phyloP scores from a whole-genome alignment of 2,329 filamentous ascomycete genomes.

The Neopestalotiopsis sp. region DNA sequence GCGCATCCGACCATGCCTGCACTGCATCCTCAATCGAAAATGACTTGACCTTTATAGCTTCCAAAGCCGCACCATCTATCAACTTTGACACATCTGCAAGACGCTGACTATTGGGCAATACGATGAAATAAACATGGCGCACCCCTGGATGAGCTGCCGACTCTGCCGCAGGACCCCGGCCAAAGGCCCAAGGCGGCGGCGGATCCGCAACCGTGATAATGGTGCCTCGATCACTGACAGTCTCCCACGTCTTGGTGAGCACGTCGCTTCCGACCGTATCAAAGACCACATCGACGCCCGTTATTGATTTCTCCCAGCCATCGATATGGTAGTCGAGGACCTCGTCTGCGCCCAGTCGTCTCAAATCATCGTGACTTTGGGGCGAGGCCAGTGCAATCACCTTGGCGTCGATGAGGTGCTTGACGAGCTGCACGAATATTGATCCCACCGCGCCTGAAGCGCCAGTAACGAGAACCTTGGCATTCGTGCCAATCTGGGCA shows the following conservation, averaged over 20 bases:
- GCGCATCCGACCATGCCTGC: constrained; percentile 34
- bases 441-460: constrained; percentile 37
- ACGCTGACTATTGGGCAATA: constrained; percentile 27
- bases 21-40: constrained; percentile 31
- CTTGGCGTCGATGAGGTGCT: constrained; percentile 24
- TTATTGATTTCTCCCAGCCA: constrained; percentile 26
- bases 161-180: constrained; percentile 26
- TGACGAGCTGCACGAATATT: constrained; percentile 37
- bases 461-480: constrained; percentile 36
- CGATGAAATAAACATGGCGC: constrained; percentile 37
- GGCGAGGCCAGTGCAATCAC: constrained; percentile 37
- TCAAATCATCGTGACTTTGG: background rate
- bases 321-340: constrained; percentile 9
- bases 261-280: constrained; percentile 38
- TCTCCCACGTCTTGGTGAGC: constrained; percentile 35
- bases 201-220: constrained; percentile 44
- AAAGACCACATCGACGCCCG: constrained; percentile 33
- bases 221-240: constrained; percentile 34
- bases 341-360: background rate
- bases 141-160: constrained; percentile 26
- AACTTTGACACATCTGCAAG: constrained; percentile 27
- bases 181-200: constrained; percentile 39
- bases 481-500: background rate
- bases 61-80: constrained; percentile 30
- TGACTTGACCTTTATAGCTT: constrained; percentile 27